Evolutionary conservation across 1,139 yeast species (phyloP), one percentile per base, ranked within the genome.

Genomic region (Yamadazyma jaroonii): DNA sequence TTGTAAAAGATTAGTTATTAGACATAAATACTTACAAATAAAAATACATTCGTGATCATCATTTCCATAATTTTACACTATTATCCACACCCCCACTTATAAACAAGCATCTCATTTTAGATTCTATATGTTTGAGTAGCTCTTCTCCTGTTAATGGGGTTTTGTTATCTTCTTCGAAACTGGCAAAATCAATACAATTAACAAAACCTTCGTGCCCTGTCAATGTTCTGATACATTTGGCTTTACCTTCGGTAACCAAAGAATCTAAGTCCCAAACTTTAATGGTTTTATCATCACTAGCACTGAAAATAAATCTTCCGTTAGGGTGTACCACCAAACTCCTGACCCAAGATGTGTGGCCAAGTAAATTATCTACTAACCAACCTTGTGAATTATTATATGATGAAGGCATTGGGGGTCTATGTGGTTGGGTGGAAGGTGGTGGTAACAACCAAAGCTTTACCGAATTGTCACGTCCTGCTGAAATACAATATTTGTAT

Each of bases 271-370:
- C 95, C 97, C 97, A 90, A 22, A 87, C 64, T 43, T 81, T 74
- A 27, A 90, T 74, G 2, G 80, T 67, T 47, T 81, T 81, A 57
- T 90, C 97, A 58, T 90, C 96, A 20, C 92, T 74, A 11, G 85
- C 84, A 40, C 89, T 80, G 31, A 85, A 68, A 17, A 90, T 58
- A 48, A 74, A 80, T 37, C 78, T 70, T 0, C 95, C 95, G 48
- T 77, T 80, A 1, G 95, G 95, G 57, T 87, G 96, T 35, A 86
- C 64, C 8, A 67, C 68, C 12, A 88, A 53, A 9, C 81, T 74
- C 45, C 85, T 78, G 1, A 90, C 85, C 97, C 97, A 90, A 12
- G 95, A 86, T 40, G 81, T 79, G 59, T 90, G 97, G 1, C 95
- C 97, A 10, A 59, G 54, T 39, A 83, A 64, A 31, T 62, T 71